Evolutionary conservation across 108 stramenopile genomes (phyloP).

Genomic region (Nitzschia inconspicua): DNA sequence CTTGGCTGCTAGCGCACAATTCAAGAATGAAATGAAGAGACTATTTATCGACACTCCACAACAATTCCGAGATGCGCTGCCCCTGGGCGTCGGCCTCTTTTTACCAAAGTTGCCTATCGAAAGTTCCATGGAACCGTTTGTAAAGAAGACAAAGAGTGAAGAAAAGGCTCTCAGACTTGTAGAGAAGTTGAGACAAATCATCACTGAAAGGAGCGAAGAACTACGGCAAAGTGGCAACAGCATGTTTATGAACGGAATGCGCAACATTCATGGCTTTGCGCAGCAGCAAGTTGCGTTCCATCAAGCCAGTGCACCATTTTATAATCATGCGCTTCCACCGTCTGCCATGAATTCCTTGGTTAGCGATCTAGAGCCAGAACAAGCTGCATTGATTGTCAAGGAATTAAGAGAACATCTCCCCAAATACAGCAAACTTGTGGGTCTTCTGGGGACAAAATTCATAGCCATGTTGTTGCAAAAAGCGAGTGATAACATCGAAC

Average conservation of each 20-base stretch:
- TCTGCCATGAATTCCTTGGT: background rate
- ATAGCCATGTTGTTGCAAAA: conserved; percentile 14
- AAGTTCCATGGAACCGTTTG: conserved; percentile 14
- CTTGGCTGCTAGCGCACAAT: conserved; percentile 21
- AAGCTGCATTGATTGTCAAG: conserved; percentile 20
- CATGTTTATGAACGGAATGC: too few species aligned
- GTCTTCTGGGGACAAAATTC: conserved; percentile 31
- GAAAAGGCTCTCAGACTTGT: conserved; percentile 21
- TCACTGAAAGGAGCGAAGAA: background rate
- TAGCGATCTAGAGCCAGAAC: conserved; percentile 19
- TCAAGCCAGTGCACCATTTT: background rate
- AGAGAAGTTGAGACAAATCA: conserved; percentile 8
- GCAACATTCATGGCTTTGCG: background rate
- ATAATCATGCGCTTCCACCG: background rate
- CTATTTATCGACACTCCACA: conserved; percentile 18
- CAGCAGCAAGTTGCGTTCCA: background rate
- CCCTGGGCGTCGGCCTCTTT: conserved; percentile 22
- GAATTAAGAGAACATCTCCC: conserved; percentile 31
- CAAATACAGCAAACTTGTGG: conserved; percentile 20
- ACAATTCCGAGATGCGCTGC: conserved; percentile 18
- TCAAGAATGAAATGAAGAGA: conserved; percentile 25
- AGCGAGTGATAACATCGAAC: conserved; percentile 29
- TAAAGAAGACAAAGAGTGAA: conserved; percentile 26
- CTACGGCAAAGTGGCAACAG: too few species aligned
- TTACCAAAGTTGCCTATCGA: conserved; percentile 15